Percentiles rank a stretch among this genome's conserved stretches.
These are phyloP conservation scores for Panicum miliaceum DNA, from an alignment of 176 grass and related monocot species.

Conservation along the genomic window DNA sequence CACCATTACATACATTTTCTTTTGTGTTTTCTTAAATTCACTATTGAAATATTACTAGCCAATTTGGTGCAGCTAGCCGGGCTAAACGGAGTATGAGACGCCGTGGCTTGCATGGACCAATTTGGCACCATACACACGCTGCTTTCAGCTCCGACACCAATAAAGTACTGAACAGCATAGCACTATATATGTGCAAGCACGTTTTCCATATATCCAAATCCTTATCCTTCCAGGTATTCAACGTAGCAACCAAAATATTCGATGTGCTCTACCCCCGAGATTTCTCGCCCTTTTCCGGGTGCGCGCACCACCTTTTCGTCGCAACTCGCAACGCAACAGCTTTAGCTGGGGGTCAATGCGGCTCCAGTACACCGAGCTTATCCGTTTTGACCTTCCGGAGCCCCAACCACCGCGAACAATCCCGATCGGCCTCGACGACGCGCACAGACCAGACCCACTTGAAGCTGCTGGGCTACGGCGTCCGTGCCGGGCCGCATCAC, in stretches of 20 bases:
- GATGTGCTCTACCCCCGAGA: neutral
- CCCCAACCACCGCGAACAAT: neutral
- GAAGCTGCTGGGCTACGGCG: neutral
- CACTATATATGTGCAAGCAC: neutral
- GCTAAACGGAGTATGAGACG: neutral
- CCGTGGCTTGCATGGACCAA: neutral
- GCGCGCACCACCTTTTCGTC: constrained; percentile 2
- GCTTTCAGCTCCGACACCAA: constrained; percentile 9
- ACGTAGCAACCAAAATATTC: neutral
- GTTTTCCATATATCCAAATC: constrained; percentile 30
- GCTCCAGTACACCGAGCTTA: constrained; percentile 14
- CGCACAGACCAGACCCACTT: neutral
- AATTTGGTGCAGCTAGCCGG: too few relatives aligned
- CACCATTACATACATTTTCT: neutral
- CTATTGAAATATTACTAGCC: too few relatives aligned
- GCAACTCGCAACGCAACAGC: neutral
- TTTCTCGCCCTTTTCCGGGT: constrained; percentile 32
- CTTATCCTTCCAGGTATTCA: neutral
- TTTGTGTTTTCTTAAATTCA: neutral
- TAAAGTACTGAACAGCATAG: neutral
- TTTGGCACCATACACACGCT: neutral
- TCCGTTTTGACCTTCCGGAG: constrained; percentile 33
- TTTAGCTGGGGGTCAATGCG: constrained; percentile 19
- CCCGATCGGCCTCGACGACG: neutral
- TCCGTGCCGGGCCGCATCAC: constrained; percentile 17